phyloP scores from a whole-genome alignment of 371 early-diverging fungal genomes.

The Blakeslea trispora region DNA sequence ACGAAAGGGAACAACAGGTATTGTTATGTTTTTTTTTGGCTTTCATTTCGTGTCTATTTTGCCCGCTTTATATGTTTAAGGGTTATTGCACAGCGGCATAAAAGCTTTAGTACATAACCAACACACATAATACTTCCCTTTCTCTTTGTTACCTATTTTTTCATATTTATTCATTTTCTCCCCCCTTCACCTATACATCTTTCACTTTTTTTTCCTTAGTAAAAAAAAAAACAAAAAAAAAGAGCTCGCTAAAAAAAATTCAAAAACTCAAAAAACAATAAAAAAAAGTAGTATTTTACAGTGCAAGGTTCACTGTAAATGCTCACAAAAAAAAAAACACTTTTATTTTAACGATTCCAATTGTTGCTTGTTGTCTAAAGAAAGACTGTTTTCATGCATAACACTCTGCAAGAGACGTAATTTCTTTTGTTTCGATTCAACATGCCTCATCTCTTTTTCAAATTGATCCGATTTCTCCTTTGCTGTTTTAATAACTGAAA shows the following conservation, averaged over 20 bases:
- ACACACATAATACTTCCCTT: neutral
- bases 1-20: neutral
- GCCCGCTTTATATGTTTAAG: slow-evolving; percentile 8
- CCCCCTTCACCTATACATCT: too few species aligned
- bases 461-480: slow-evolving; percentile 56
- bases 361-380: neutral
- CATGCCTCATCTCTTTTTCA: slow-evolving; percentile 32
- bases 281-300: neutral
- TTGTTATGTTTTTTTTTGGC: neutral
- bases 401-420: neutral
- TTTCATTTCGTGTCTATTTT: slow-evolving; percentile 1
- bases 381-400: neutral
- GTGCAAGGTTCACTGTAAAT: too few species aligned
- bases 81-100: neutral
- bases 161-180: neutral
- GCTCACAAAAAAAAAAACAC: neutral
- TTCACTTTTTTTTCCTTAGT: neutral
- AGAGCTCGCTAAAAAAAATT: slow-evolving; percentile 3
- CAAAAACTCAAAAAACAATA: neutral
- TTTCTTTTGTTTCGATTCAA: neutral
- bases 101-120: neutral
- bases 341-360: neutral
- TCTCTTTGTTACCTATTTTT: neutral
- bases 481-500: slow-evolving; percentile 55
- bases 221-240: slow-evolving; percentile 8